A percentile compares a stretch with the other conserved stretches of the same genome.
phyloP scores from a whole-genome alignment of 805 yeast genomes.

The Nakazawaea peltata region DNA sequence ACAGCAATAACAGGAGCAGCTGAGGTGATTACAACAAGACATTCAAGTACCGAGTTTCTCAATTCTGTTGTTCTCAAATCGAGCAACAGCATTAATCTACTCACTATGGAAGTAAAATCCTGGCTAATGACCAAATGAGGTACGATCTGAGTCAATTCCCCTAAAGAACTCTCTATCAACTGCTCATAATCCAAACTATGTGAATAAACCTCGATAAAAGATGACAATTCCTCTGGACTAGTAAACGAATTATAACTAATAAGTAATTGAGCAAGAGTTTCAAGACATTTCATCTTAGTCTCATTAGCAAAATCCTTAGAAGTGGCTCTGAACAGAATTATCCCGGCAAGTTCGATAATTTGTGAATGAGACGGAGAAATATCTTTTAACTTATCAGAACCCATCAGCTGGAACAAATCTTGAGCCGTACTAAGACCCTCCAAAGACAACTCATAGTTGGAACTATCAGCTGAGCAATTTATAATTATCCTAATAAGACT shows the following conservation, averaged over 20 bases:
- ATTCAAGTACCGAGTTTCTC: no score
- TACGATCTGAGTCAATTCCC: no score
- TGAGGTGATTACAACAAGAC: no score
- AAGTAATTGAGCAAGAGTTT: conserved; percentile 8
- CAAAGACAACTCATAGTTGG: conserved; percentile 23
- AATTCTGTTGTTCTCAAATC: no score
- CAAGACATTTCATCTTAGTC: conserved; percentile 22
- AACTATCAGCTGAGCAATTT: conserved; percentile 14
- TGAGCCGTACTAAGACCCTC: conserved; percentile 19
- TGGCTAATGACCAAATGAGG: no score
- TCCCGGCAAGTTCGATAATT: not conserved
- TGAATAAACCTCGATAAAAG: conserved; percentile 24
- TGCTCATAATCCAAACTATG: no score
- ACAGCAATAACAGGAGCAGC: no score
- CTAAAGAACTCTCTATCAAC: no score
- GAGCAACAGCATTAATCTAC: no score
- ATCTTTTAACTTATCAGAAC: no score
- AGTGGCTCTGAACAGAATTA: conserved; percentile 16
- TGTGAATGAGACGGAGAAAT: not conserved
- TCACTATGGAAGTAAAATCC: no score
- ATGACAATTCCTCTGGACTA: not conserved
- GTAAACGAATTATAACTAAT: not conserved
- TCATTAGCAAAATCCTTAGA: conserved; percentile 25
- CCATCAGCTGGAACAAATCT: conserved; percentile 14
- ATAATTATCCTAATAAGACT: conserved; percentile 15